Evolutionary conservation across 345 rosid species (phyloP), one percentile per base, ranked within the genome.

Genomic region (Syzygium grande): DNA sequence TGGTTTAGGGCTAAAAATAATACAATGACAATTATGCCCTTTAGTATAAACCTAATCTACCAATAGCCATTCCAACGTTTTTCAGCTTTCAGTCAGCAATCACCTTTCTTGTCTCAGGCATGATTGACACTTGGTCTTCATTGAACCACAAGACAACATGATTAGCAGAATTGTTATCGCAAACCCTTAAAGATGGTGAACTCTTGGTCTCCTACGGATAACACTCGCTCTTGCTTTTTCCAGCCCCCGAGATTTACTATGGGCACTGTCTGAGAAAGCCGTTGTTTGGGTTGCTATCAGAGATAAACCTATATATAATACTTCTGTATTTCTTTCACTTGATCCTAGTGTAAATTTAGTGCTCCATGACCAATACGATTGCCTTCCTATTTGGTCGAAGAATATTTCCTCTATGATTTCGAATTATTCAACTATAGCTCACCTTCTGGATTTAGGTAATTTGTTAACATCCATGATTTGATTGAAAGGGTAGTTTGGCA

Each of bases 271-370:
- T 11, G 88, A 59, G 14, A 88, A 78, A 85, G 93, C 97, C 8
- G 58, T 93, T 52, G 97, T 95, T 21, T 95, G 96, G 97, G 97
- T 96, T 43, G 97, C 95, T 27, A 95, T 95, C 65, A 90, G 96
- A 89, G 93, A 93, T 53, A 87, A 61, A 84, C 97, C 93, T 10
- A 68, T 41, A 41, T 41, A 41, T 41, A 41, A 41, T 41, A 88
- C 90, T 77, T 89, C 93, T 10, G 96, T 94, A 59, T 54, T 49
- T 6, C 87, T 97, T 56, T 84, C 85, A 14, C 9, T 84, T 10
- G 49, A 41, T 61, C 30, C 52, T 15, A 23, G 15, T 46, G 88
- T 91, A 52, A 86, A 87, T 12, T 88, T 90, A 10, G 88, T 52
- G 7, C 79, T 90, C 43, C 80, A 52, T 41, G 30, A 16, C 22